These are phyloP conservation scores for Aurantiochytrium sp. DNA, from an alignment of 108 stramenopile species.

Conservation along the genomic window DNA sequence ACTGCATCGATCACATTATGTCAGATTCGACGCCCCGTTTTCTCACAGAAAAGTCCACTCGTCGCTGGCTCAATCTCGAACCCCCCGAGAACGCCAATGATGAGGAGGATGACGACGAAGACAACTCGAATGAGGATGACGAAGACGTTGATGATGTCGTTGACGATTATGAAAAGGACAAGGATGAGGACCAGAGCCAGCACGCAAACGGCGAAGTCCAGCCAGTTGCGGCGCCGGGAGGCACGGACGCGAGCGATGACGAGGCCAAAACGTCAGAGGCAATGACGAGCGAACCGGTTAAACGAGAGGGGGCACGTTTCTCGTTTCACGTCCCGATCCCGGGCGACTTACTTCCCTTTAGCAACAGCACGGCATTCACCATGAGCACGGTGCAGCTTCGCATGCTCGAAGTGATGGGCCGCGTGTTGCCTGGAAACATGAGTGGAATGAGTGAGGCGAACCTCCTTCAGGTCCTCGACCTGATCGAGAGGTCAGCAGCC, in stretches of 20 bases:
- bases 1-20: not conserved
- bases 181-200: not conserved
- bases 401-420: not conserved
- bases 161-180: not conserved
- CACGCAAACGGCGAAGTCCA: not conserved
- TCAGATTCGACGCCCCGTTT: not conserved
- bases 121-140: not conserved
- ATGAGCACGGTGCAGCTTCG: conserved; percentile 17
- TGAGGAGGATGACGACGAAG: not conserved
- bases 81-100: not conserved
- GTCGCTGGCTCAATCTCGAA: not conserved
- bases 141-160: not conserved
- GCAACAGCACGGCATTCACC: not conserved
- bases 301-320: not conserved
- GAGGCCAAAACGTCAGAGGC: not conserved
- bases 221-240: too few relatives aligned
- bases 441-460: not conserved
- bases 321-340: not conserved
- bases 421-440: not conserved
- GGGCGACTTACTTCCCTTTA: not conserved
- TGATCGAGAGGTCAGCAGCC: not conserved
- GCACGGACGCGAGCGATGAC: not conserved
- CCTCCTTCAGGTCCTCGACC: not conserved
- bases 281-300: not conserved
- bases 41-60: not conserved